Evolutionary conservation across 257 asterid species (phyloP).

Genomic region (Penstemon davidsonii): DNA sequence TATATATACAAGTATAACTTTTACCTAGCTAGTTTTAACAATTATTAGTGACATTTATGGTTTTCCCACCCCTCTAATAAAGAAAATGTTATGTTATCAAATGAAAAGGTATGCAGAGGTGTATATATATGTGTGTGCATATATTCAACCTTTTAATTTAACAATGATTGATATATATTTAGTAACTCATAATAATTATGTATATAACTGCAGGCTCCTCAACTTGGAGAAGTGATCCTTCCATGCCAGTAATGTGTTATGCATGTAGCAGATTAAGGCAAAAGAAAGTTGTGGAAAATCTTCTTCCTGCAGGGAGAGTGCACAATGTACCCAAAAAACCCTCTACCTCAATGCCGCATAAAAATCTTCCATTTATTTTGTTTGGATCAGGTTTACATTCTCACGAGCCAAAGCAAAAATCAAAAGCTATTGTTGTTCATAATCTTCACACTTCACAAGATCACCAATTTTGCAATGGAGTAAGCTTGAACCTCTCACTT

Average conservation of each 20-base stretch:
- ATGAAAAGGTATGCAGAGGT: background rate
- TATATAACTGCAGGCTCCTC: constrained; percentile 20
- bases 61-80: background rate
- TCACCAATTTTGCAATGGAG: constrained; percentile 10
- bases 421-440: constrained; percentile 1
- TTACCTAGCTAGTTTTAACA: background rate
- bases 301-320: background rate
- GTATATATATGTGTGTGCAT: background rate
- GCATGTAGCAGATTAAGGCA: constrained; percentile 33
- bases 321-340: constrained; percentile 1
- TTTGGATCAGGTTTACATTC: constrained; percentile 12
- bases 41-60: background rate
- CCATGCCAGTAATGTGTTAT: constrained; percentile 24
- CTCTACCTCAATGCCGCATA: constrained; percentile 16
- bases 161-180: too few relatives aligned
- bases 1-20: background rate
- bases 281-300: background rate
- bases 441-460: background rate
- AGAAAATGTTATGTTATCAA: background rate
- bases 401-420: constrained; percentile 2
- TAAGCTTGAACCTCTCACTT: constrained; percentile 20
- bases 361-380: constrained; percentile 14
- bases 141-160: too few relatives aligned
- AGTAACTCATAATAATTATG: too few relatives aligned
- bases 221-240: constrained; percentile 26